These are phyloP conservation scores for Claviceps sorghi DNA, from an alignment of 2,329 filamentous ascomycete genomes.

Conservation along the genomic window DNA sequence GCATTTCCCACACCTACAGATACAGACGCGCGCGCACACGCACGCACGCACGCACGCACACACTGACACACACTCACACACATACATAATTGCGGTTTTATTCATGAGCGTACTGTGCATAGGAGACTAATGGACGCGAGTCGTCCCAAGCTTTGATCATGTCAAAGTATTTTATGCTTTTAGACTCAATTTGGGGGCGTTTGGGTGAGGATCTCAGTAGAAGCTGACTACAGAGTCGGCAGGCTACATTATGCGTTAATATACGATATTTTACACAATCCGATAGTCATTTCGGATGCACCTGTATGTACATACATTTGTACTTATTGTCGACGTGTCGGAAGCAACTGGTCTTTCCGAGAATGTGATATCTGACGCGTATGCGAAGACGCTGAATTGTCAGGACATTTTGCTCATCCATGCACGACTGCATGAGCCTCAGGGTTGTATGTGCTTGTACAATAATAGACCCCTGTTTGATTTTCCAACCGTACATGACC, in stretches of 20 bases:
- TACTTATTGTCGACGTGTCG: too few relatives aligned
- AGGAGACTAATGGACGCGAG: neutral
- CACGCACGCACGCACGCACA: neutral
- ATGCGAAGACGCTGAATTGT: too few relatives aligned
- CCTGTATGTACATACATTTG: too few relatives aligned
- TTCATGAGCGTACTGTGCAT: slow-evolving; percentile 2
- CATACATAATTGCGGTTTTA: neutral
- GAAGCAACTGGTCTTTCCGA: too few relatives aligned
- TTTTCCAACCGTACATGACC: too few relatives aligned
- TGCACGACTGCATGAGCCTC: too few relatives aligned
- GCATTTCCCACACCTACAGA: neutral
- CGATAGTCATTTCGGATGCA: too few relatives aligned
- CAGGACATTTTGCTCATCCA: too few relatives aligned
- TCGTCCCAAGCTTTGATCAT: neutral
- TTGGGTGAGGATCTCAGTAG: neutral
- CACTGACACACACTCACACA: neutral
- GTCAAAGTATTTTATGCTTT: neutral
- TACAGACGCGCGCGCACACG: neutral
- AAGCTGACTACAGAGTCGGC: neutral
- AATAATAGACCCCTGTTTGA: too few relatives aligned
- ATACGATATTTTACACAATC: neutral
- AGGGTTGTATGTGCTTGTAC: too few relatives aligned
- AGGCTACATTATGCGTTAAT: neutral
- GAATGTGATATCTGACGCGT: too few relatives aligned
- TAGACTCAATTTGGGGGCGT: neutral